Conservation (phyloP, 352 stramenopile species). For the Globisporangium mamillatum region DNA sequence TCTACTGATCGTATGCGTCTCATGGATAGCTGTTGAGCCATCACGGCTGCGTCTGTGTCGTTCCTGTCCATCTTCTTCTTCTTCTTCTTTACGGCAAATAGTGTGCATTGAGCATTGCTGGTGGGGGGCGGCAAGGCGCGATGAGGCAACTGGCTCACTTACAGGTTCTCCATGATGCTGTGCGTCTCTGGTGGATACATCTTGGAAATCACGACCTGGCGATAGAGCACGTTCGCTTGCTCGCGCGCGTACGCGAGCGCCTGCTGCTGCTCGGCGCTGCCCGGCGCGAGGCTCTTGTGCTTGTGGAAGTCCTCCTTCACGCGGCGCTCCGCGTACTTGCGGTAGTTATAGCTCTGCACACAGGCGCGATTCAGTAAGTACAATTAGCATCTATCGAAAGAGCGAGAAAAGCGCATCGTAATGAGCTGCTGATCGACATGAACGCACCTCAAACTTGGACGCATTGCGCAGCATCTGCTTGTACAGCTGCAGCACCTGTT, state of each 20-base stretch:
- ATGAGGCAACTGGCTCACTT: neutral
- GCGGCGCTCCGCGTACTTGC: slow-evolving; percentile 58
- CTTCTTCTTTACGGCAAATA: neutral
- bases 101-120: neutral
- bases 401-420: neutral
- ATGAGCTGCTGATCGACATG: neutral
- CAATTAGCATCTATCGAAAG: neutral
- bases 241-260: slow-evolving; percentile 39
- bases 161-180: slow-evolving; percentile 63
- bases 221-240: slow-evolving; percentile 55
- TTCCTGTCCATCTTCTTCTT: neutral
- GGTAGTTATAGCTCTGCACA: slow-evolving; percentile 71
- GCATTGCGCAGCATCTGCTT: slow-evolving; percentile 56
- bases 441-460: slow-evolving; percentile 47
- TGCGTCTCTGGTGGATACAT: slow-evolving; percentile 60
- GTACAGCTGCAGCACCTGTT: slow-evolving; percentile 50
- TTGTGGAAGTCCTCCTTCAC: slow-evolving; percentile 76
- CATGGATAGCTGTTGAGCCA: neutral
- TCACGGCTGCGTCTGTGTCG: neutral
- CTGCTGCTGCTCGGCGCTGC: slow-evolving; percentile 50
- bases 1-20: neutral
- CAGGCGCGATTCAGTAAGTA: slow-evolving; percentile 5
- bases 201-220: slow-evolving; percentile 63
- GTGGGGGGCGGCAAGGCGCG: neutral
- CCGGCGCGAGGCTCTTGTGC: slow-evolving; percentile 43